Evolutionary conservation across 2,329 filamentous ascomycete genomes (phyloP), one percentile per base, ranked within the genome.

Genomic region (Epichloe glyceriae): DNA sequence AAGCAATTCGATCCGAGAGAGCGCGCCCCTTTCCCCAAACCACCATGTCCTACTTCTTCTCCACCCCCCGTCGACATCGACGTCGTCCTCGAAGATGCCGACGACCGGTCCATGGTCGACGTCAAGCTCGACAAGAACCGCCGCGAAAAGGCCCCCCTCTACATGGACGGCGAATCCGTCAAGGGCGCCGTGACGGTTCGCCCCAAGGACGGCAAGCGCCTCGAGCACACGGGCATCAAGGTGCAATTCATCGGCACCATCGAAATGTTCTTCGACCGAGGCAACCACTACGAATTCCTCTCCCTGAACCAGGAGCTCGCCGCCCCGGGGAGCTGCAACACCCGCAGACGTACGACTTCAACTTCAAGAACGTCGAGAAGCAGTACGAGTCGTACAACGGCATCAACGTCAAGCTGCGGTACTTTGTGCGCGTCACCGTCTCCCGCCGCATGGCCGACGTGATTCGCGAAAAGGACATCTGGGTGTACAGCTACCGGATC

Each of bases 341-440:
- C 71, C 93, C 93, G 42, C 93, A 98, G 73, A 96, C 90, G 46
- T 96, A 95, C 69, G 88, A 95, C 59, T 98, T 98, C 80, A 95
- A 96, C 74, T 98, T 98, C 81, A 97, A 97, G 71, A 98, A 97
- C 69, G 89, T 98, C 62, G 93, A 98, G 79, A 98, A 98, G 76
- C 90, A 95, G 70, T 98, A 98, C 77, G 94, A 98, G 72, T 96
- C 90, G 57, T 98, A 98, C 78, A 95, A 95, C 67, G 93, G 93
- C 64, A 98, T 98, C 80, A 98, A 98, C 66, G 93, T 98, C 63
- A 95, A 95, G 75, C 80, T 98, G 66, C 89, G 93, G 60, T 98
- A 98, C 79, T 97, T 97, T 71, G 84, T 97, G 52, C 86, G 90
- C 60, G 93, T 97, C 59, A 98, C 93, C 37, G 93, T 98, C 46